phyloP scores from a whole-genome alignment of 139 green algal species.

The Deuterostichococcus epilithicus region DNA sequence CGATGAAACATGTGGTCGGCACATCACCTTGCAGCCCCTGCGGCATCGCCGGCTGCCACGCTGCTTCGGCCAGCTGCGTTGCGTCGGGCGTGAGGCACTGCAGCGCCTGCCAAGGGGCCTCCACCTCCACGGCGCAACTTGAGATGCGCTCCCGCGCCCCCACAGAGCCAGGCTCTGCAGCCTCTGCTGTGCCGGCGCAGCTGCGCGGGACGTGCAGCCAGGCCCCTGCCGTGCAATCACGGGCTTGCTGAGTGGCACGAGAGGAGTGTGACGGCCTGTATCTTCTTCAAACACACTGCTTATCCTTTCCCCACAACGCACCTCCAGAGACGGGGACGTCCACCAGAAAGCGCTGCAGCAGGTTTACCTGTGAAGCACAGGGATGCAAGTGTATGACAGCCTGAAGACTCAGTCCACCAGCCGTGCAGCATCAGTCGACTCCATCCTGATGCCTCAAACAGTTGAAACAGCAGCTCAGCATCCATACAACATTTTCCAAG shows the following conservation, averaged over 20 bases:
- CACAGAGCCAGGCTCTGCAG: neutral
- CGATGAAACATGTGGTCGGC: no score
- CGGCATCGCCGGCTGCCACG: slow-evolving; percentile 37
- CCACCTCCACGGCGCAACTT: slow-evolving; percentile 43
- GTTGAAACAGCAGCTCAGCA: neutral
- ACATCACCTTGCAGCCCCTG: neutral
- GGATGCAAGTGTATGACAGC: neutral
- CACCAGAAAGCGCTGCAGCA: slow-evolving; percentile 65
- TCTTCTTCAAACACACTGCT: neutral
- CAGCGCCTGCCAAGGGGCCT: slow-evolving; percentile 35
- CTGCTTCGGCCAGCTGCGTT: slow-evolving; percentile 59
- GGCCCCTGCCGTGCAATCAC: slow-evolving; percentile 9
- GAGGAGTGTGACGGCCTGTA: neutral
- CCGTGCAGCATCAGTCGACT: neutral
- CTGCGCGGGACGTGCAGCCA: slow-evolving; percentile 47
- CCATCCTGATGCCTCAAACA: neutral
- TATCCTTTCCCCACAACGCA: neutral
- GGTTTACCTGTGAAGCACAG: slow-evolving; percentile 33
- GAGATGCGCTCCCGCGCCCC: neutral
- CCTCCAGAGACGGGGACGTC: slow-evolving; percentile 53
- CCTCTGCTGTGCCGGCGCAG: neutral
- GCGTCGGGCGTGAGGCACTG: slow-evolving; percentile 62
- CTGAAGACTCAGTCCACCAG: neutral
- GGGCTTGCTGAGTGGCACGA: neutral
- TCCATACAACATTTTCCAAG: neutral